Conservation (phyloP, 2,329 filamentous ascomycete species). For the Diaporthe helianthi region DNA sequence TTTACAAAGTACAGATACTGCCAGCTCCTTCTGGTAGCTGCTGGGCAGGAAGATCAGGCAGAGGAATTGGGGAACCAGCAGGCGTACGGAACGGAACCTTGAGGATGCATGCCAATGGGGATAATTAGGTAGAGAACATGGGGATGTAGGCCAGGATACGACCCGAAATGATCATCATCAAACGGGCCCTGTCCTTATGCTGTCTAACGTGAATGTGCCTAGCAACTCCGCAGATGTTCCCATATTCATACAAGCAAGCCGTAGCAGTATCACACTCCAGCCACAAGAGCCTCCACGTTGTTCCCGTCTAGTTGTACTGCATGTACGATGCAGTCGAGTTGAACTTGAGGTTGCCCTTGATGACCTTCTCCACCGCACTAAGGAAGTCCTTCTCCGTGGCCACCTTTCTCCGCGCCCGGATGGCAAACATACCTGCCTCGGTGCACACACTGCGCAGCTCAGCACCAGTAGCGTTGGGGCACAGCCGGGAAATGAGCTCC, state of each 20-base stretch:
- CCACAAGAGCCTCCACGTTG: constrained; percentile 21
- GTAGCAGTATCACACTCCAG: not conserved
- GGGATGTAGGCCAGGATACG: constrained; percentile 22
- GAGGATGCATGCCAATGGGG: not conserved
- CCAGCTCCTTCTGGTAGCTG: not conserved
- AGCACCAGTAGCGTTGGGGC: constrained; percentile 95
- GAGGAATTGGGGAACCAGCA: not conserved
- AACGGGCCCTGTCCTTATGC: constrained; percentile 26
- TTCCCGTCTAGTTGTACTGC: constrained; percentile 85
- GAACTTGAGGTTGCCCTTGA: constrained; percentile 99
- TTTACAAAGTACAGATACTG: not conserved
- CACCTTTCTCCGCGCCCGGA: constrained; percentile 92
- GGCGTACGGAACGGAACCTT: not conserved
- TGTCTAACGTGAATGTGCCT: constrained; percentile 33
- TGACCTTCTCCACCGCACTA: constrained; percentile 98
- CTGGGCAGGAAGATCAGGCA: not conserved
- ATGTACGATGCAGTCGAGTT: constrained; percentile 98
- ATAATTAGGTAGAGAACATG: constrained; percentile 24
- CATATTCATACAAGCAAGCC: constrained; percentile 38
- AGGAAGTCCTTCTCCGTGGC: constrained; percentile 99
- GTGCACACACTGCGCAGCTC: constrained; percentile 96
- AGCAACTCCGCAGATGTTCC: constrained; percentile 30
- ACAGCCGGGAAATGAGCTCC: constrained; percentile 97
- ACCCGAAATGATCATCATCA: constrained; percentile 18
- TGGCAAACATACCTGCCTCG: constrained; percentile 98